Conservation (phyloP, 768 basidiomycete genomes). For the Pholiota microspora region DNA sequence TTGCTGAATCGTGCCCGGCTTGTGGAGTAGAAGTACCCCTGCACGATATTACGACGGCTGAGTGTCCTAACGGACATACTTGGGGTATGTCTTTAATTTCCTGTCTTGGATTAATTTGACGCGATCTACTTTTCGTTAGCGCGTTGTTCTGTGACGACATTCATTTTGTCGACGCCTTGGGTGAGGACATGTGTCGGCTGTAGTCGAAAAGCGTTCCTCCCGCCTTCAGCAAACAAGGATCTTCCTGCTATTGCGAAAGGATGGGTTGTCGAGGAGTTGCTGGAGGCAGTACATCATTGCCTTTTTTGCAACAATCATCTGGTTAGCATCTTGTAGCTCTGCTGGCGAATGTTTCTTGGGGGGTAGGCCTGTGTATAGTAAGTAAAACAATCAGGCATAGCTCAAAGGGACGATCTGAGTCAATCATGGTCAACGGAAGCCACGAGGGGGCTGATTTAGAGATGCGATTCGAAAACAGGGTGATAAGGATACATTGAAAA, state of each 20-base stretch:
- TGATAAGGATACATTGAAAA: slow-evolving; percentile 17
- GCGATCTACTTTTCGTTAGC: slow-evolving; percentile 36
- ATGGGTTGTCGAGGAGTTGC: slow-evolving; percentile 63
- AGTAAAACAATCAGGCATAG: no score
- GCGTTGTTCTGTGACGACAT: slow-evolving; percentile 79
- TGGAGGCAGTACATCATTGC: slow-evolving; percentile 67
- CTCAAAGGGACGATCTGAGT: background rate
- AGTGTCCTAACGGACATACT: slow-evolving; percentile 68
- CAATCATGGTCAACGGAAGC: background rate
- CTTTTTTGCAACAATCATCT: slow-evolving; percentile 70
- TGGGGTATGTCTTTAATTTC: slow-evolving; percentile 57
- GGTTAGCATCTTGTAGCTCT: slow-evolving; percentile 52
- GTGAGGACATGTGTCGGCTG: slow-evolving; percentile 83
- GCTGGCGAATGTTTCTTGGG: no score
- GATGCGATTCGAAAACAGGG: slow-evolving; percentile 12
- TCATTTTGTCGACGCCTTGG: slow-evolving; percentile 73
- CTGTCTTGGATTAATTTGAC: slow-evolving; percentile 8
- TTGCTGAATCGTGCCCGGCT: slow-evolving; percentile 73
- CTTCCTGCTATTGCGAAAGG: slow-evolving; percentile 48
- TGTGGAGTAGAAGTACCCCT: slow-evolving; percentile 62
- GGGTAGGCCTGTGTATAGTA: no score
- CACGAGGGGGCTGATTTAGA: background rate
- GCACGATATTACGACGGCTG: slow-evolving; percentile 55
- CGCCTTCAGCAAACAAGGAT: slow-evolving; percentile 37
- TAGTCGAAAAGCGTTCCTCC: slow-evolving; percentile 73